These are phyloP conservation scores for Austroboletus eburneus DNA, from an alignment of 768 basidiomycete species.

Conservation along the genomic window DNA sequence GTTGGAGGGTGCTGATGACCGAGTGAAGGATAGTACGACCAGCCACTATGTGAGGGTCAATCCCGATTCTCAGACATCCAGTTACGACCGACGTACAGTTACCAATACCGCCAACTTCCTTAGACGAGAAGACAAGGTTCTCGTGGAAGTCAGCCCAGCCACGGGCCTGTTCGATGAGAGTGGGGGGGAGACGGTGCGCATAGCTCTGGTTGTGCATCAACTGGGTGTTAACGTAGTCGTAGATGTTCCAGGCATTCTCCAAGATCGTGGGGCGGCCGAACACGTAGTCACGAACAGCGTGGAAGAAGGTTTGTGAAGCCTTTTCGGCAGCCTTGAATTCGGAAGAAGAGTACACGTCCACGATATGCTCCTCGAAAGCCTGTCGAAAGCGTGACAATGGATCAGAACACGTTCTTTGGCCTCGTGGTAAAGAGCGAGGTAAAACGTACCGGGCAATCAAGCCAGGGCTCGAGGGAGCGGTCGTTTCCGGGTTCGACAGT, in stretches of 20 bases:
- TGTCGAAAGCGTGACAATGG: constrained; percentile 21
- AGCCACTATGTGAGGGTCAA: constrained; percentile 52
- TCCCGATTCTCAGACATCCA: background rate
- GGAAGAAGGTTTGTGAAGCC: constrained; percentile 63
- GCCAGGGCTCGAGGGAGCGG: constrained; percentile 81
- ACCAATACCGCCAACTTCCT: constrained; percentile 60
- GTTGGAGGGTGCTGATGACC: constrained; percentile 66
- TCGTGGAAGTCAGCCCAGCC: constrained; percentile 79
- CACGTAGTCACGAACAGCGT: constrained; percentile 61
- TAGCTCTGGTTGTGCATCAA: constrained; percentile 80
- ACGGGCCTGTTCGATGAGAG: constrained; percentile 68
- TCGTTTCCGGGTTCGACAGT: constrained; percentile 85
- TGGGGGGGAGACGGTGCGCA: constrained; percentile 76
- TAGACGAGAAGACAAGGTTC: constrained; percentile 64
- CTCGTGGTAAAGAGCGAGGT: background rate
- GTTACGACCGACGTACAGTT: constrained; percentile 56
- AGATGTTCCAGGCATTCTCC: constrained; percentile 77
- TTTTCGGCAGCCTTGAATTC: constrained; percentile 61
- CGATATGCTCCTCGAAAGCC: constrained; percentile 64
- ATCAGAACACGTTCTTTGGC: constrained; percentile 9
- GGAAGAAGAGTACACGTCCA: constrained; percentile 54
- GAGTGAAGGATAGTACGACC: constrained; percentile 75
- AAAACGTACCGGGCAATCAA: constrained; percentile 47
- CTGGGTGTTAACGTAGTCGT: constrained; percentile 73
- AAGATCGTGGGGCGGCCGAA: constrained; percentile 63